Conservation (phyloP, 257 asterid genomes). For the Salvia splendens region DNA sequence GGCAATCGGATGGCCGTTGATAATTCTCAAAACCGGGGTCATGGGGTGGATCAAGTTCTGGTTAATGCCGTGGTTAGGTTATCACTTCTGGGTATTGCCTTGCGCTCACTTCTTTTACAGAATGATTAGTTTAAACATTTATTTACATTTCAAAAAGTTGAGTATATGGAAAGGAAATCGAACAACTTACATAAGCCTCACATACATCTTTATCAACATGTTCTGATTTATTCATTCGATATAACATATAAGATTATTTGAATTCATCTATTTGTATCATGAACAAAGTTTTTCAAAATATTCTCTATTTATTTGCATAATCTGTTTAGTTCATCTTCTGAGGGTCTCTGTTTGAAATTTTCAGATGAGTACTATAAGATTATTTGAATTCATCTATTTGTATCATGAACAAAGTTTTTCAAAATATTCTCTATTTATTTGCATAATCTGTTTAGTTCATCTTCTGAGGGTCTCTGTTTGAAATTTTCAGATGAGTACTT, state of each 20-base stretch:
- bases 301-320: background rate
- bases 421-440: background rate
- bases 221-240: background rate
- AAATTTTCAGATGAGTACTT: constrained; percentile 86
- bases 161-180: background rate
- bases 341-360: constrained; percentile 9
- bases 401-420: background rate
- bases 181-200: background rate
- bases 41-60: constrained; percentile 95
- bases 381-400: background rate
- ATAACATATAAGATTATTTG: background rate
- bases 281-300: background rate
- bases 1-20: constrained; percentile 96
- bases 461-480: background rate
- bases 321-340: background rate
- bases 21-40: constrained; percentile 71
- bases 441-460: background rate
- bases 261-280: background rate
- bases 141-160: background rate
- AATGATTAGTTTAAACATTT: background rate
- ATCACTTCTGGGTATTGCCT: constrained; percentile 90
- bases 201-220: constrained; percentile 2
- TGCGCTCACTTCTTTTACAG: constrained; percentile 22
- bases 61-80: constrained; percentile 97
- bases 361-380: too few species aligned